These are phyloP conservation scores for Pezicula carpinea DNA, from an alignment of 2,329 filamentous ascomycete genomes.

Conservation along the genomic window DNA sequence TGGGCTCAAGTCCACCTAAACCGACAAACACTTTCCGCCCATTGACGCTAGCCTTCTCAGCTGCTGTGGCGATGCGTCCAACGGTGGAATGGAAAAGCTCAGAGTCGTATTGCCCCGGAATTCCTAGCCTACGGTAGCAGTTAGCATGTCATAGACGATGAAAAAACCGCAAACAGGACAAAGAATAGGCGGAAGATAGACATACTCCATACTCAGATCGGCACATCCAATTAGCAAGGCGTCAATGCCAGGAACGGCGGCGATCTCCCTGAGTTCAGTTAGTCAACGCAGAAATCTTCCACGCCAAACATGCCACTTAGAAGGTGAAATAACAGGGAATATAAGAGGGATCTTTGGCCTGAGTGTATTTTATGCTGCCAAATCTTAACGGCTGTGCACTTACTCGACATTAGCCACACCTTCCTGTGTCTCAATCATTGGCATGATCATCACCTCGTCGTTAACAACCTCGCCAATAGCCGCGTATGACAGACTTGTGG, in stretches of 20 bases:
- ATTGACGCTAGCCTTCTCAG: background rate
- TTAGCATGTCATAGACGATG: too few relatives aligned
- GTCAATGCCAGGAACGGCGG: background rate
- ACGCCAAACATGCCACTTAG: too few relatives aligned
- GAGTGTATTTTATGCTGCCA: too few relatives aligned
- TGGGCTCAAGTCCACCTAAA: background rate
- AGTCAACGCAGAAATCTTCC: too few relatives aligned
- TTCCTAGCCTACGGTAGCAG: background rate
- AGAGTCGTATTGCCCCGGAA: background rate
- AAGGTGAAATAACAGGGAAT: too few relatives aligned
- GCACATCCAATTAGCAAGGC: background rate
- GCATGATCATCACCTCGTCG: background rate
- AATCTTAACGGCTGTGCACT: too few relatives aligned
- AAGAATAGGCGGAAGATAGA: background rate
- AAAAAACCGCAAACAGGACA: too few relatives aligned
- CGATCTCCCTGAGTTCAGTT: background rate
- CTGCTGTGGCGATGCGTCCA: background rate
- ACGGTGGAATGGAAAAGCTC: background rate
- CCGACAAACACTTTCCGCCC: background rate
- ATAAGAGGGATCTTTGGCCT: too few relatives aligned
- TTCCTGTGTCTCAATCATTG: background rate
- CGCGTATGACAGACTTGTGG: background rate
- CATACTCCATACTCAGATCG: background rate
- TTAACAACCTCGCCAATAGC: background rate
- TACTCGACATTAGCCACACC: background rate